phyloP scores from a whole-genome alignment of 2,329 filamentous ascomycete species.

The Stagonosporopsis vannaccii region DNA sequence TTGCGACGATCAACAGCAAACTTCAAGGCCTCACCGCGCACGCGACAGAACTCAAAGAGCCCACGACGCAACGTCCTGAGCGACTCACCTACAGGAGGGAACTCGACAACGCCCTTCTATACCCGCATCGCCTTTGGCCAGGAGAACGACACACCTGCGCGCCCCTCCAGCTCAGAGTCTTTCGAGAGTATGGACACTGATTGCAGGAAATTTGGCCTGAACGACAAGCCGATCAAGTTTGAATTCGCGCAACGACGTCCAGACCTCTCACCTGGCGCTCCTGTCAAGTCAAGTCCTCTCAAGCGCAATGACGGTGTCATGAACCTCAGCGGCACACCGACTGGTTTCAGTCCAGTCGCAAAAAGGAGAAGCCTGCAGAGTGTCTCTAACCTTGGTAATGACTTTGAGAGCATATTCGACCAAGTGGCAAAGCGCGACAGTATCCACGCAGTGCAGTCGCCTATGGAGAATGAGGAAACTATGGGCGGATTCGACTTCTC shows the following conservation, averaged over 20 bases:
- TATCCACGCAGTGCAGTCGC: conserved; percentile 10
- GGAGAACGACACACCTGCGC: conserved; percentile 49
- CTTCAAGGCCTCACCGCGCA: conserved; percentile 66
- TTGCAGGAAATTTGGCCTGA: conserved; percentile 49
- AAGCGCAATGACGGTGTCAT: conserved; percentile 92
- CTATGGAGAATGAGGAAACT: conserved; percentile 34
- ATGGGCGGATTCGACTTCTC: conserved; percentile 46
- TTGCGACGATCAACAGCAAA: conserved; percentile 57
- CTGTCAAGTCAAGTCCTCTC: conserved; percentile 76
- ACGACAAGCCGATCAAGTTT: conserved; percentile 57
- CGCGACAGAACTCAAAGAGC: conserved; percentile 76
- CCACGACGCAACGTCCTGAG: conserved; percentile 74
- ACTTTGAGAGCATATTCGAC: conserved; percentile 79
- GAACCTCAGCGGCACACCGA: conserved; percentile 77
- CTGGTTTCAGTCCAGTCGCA: conserved; percentile 82
- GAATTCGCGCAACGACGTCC: conserved; percentile 49
- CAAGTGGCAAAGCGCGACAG: conserved; percentile 42
- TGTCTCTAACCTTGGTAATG: conserved; percentile 65
- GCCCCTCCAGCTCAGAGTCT: conserved; percentile 36
- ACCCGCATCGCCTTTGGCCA: conserved; percentile 58
- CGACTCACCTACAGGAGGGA: conserved; percentile 74
- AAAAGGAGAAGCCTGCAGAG: conserved; percentile 90
- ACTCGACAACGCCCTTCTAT: conserved; percentile 65
- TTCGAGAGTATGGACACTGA: conserved; percentile 43
- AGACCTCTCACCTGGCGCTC: conserved; percentile 46